phyloP scores from a whole-genome alignment of 352 stramenopile genomes.

The Globisporangium spiculum region DNA sequence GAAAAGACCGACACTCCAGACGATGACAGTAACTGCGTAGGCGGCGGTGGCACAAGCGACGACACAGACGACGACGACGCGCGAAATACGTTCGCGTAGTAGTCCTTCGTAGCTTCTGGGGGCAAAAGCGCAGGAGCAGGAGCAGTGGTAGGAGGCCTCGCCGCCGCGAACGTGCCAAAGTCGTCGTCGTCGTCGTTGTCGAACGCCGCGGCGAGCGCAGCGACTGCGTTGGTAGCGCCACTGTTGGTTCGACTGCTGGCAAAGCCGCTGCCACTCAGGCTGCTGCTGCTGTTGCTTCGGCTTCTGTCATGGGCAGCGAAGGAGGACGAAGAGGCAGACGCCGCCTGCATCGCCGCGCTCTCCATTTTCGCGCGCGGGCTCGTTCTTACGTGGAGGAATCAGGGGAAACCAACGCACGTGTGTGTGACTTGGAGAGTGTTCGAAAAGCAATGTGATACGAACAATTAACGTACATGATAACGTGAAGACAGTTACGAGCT shows the following conservation, averaged over 20 bases:
- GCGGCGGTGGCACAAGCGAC: background rate
- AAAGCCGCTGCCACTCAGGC: background rate
- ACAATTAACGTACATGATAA: background rate
- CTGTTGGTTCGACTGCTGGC: slow-evolving; percentile 4
- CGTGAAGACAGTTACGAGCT: no score
- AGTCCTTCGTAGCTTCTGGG: slow-evolving; percentile 22
- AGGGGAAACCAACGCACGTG: background rate
- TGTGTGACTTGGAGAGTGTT: background rate
- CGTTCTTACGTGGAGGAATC: slow-evolving; percentile 8
- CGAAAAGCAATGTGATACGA: background rate
- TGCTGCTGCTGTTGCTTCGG: background rate
- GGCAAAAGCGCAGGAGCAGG: background rate
- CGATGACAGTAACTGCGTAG: background rate
- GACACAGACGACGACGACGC: slow-evolving; percentile 24
- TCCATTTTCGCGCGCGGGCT: background rate
- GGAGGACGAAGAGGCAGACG: background rate
- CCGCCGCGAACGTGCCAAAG: slow-evolving; percentile 42
- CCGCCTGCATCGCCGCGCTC: background rate
- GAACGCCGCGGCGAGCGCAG: background rate
- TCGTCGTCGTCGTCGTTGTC: slow-evolving; percentile 19
- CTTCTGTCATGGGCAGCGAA: background rate
- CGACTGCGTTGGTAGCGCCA: background rate
- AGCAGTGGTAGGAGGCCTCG: slow-evolving; percentile 17
- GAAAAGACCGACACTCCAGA: background rate
- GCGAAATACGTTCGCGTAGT: slow-evolving; percentile 39